A percentile compares a stretch with the other conserved stretches of the same genome.
Evolutionary conservation across 1,284 basidiomycete genomes (phyloP).

Genomic region (Moniliophthora roreri): DNA sequence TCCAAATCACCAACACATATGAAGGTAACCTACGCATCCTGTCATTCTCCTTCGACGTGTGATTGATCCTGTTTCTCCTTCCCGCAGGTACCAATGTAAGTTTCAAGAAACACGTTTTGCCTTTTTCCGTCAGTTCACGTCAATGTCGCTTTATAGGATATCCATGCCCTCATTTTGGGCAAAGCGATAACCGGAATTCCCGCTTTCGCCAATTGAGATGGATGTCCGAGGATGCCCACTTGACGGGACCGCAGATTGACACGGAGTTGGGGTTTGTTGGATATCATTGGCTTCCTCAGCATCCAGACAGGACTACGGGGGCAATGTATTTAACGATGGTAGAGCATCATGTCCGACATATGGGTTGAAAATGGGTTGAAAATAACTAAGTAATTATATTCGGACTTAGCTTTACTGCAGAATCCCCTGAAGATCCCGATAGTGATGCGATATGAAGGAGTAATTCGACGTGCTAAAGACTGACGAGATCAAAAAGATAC

Average conservation of each 20-base stretch:
- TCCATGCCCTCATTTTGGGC: constrained; percentile 86
- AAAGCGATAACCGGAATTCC: constrained; percentile 88
- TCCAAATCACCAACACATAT: constrained; percentile 93
- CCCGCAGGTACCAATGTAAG: constrained; percentile 52
- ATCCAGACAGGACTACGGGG: too few species aligned
- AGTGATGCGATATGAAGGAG: too few species aligned
- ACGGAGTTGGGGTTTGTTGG: not conserved
- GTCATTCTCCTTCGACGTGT: constrained; percentile 3
- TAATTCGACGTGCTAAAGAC: too few species aligned
- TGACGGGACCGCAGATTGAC: not conserved
- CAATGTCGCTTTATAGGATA: constrained; percentile 51
- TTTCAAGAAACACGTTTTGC: constrained; percentile 9
- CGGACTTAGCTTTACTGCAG: too few species aligned
- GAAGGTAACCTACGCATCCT: constrained; percentile 57
- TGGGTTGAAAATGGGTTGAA: too few species aligned
- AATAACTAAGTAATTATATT: too few species aligned
- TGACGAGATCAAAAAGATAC: too few species aligned
- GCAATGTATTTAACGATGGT: too few species aligned
- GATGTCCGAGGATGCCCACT: not conserved
- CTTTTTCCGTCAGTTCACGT: not conserved
- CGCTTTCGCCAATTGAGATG: constrained; percentile 68
- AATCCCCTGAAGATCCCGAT: too few species aligned
- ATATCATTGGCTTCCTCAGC: too few species aligned
- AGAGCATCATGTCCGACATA: too few species aligned
- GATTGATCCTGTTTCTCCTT: constrained; percentile 11